Base-by-base conservation (phyloP, 768 basidiomycete genomes). In the Tulasnella calospora region DNA sequence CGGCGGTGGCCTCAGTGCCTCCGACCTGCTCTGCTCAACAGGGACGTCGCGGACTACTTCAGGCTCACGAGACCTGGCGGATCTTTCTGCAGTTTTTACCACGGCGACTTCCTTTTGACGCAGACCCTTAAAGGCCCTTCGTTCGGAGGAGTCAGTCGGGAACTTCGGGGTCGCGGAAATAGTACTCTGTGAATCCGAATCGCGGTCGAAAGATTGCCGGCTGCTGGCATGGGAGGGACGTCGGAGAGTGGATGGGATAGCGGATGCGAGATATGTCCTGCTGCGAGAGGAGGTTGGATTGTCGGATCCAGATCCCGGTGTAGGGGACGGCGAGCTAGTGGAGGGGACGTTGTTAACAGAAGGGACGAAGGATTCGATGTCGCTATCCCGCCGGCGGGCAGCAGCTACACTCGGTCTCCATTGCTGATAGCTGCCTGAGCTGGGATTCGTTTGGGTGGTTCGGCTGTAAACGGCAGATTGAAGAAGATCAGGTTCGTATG, bases 381-480 rank as follows among this genome's bases (percentile, higher is more conserved):
- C 61, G 61, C 61, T 67, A 67, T 67, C 61, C 61, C 61, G 61
- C 61, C 61, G 61, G 61, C 61, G 61, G 61, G 61, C 6, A 67
- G 61, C 61, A 27, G 61, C 61, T 27, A 27, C 61, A 33, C 30
- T 67, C 15, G 61, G 61, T 67, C 12, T 67, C 61, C 61, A 67
- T 67, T 67, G 61, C 61, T 67, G 61, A 67, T 67, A 67, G 61
- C 61, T 67, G 61, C 61, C 61, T 67, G 61, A 67, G 61, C 61
- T 67, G 27, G 61, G 33, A 67, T 35, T 35, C 12, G 61, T 15
- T 19, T 67, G 61, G 3, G 61, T 27, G 27, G 61, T 27, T 67
- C 33, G 27, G 61, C 61, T 67, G 61, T 67, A 67, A 27, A 67
- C 61, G 61, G 61, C 61, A 30, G 61, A 67, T 35, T 67, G 61